Percentiles rank a stretch among this genome's conserved stretches.
Conservation (phyloP, 2,329 filamentous ascomycete species). For the Alternaria hordeiaustralica region DNA sequence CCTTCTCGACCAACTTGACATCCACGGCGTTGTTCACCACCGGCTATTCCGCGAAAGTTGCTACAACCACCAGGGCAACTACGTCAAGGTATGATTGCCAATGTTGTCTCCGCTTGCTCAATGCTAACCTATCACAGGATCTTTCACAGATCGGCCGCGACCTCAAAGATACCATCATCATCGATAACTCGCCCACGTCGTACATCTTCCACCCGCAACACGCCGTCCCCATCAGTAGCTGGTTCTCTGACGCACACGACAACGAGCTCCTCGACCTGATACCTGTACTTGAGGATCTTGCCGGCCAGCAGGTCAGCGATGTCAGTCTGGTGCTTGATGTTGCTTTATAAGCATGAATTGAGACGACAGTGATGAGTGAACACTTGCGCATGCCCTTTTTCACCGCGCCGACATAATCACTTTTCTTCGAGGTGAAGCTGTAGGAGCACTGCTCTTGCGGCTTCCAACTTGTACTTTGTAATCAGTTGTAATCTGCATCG, state of each 20-base stretch:
- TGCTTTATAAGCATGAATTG: slow-evolving; percentile 58
- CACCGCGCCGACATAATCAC: slow-evolving; percentile 28
- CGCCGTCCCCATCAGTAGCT: slow-evolving; percentile 98
- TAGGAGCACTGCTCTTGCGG: slow-evolving; percentile 7
- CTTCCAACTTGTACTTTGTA: slow-evolving; percentile 44
- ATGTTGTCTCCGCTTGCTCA: background rate
- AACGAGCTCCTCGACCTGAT: slow-evolving; percentile 98
- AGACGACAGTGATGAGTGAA: slow-evolving; percentile 26
- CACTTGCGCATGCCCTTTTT: slow-evolving; percentile 35
- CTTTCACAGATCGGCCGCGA: slow-evolving; percentile 95
- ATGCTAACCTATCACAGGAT: slow-evolving; percentile 60
- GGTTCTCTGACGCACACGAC: slow-evolving; percentile 99
- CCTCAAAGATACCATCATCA: slow-evolving; percentile 97
- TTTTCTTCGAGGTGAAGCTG: slow-evolving; percentile 18
- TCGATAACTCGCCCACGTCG: slow-evolving; percentile 98
- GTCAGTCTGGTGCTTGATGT: slow-evolving; percentile 98
- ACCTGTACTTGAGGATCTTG: slow-evolving; percentile 96
- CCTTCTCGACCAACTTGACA: slow-evolving; percentile 92
- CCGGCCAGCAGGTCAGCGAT: slow-evolving; percentile 85
- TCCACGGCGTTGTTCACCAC: slow-evolving; percentile 96
- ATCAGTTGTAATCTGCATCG: slow-evolving; percentile 49
- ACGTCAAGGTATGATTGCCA: slow-evolving; percentile 73
- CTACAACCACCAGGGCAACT: slow-evolving; percentile 99
- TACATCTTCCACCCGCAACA: slow-evolving; percentile 99
- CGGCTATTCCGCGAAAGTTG: slow-evolving; percentile 97